These are phyloP conservation scores for Xylaria telfairii DNA, from an alignment of 495 filamentous ascomycete genomes.

Conservation along the genomic window DNA sequence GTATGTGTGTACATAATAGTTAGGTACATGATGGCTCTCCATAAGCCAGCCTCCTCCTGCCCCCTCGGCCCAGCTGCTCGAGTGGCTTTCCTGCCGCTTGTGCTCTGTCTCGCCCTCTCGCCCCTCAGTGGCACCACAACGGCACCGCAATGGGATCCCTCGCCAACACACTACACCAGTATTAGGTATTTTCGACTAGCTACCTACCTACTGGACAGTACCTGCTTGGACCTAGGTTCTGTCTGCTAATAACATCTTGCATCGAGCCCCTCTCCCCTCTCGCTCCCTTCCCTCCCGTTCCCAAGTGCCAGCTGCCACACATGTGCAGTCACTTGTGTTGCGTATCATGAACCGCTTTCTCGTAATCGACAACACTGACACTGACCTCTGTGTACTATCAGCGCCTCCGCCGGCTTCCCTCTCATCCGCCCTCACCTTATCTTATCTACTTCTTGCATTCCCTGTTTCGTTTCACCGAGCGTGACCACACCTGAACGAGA, in stretches of 20 bases:
- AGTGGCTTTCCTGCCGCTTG: constrained; percentile 9
- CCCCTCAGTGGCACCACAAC: constrained; percentile 29
- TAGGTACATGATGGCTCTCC: neutral
- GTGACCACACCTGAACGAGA: neutral
- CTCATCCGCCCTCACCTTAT: constrained; percentile 3
- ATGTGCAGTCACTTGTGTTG: constrained; percentile 18
- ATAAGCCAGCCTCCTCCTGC: constrained; percentile 16
- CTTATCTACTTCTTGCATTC: constrained; percentile 2
- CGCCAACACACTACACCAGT: constrained; percentile 11
- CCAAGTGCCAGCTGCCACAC: constrained; percentile 22
- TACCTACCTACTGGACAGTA: neutral
- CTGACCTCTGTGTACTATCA: constrained; percentile 3
- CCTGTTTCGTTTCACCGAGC: neutral
- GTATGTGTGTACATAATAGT: constrained; percentile 5
- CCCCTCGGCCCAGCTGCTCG: neutral
- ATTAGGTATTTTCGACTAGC: neutral
- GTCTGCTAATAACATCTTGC: neutral
- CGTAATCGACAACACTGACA: constrained; percentile 18
- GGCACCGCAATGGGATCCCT: constrained; percentile 16
- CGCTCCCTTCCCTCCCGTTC: neutral
- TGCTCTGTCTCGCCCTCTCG: constrained; percentile 23
- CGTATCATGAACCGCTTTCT: constrained; percentile 15
- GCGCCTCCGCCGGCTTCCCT: constrained; percentile 1
- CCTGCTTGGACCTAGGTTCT: too few species aligned
- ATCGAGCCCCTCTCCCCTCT: neutral